phyloP scores from a whole-genome alignment of 2,329 filamentous ascomycete species.

The Penicillium sumatraense region DNA sequence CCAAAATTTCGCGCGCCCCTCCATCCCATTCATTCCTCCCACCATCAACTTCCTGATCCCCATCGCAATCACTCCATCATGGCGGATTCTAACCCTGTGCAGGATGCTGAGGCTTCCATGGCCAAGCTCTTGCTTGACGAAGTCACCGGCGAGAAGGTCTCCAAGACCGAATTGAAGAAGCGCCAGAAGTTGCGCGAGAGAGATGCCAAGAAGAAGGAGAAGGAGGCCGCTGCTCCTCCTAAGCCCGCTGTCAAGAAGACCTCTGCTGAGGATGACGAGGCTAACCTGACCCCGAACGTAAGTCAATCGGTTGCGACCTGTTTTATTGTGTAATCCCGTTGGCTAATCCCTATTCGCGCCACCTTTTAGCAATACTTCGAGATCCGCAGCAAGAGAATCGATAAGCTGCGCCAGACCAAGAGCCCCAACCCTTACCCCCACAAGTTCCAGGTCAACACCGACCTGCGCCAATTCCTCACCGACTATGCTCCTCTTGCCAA shows the following conservation, averaged over 20 bases:
- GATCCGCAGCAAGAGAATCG: conserved; percentile 83
- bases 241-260: conserved; percentile 63
- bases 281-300: conserved; percentile 75
- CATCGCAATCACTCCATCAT: conserved; percentile 34
- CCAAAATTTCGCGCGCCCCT: conserved; percentile 38
- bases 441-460: conserved; percentile 86
- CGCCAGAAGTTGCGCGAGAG: conserved; percentile 87
- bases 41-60: conserved; percentile 23
- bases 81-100: conserved; percentile 46
- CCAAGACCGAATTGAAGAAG: conserved; percentile 92
- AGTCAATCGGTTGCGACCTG: conserved; percentile 24
- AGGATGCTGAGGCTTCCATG: conserved; percentile 55
- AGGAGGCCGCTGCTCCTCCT: conserved; percentile 70
- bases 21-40: conserved; percentile 30
- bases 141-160: conserved; percentile 85
- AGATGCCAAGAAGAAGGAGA: conserved; percentile 87
- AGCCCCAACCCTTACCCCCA: conserved; percentile 88
- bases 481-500: conserved; percentile 80
- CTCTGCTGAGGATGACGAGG: conserved; percentile 67
- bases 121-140: conserved; percentile 85
- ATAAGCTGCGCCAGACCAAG: conserved; percentile 73
- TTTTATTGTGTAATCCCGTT: background rate
- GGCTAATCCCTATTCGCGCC: conserved; percentile 16
- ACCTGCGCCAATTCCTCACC: conserved; percentile 77
- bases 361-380: conserved; percentile 83